A percentile compares a stretch with the other conserved stretches of the same genome.
These are phyloP conservation scores for Xylaria nigripes DNA, from an alignment of 495 filamentous ascomycete species.

Conservation along the genomic window DNA sequence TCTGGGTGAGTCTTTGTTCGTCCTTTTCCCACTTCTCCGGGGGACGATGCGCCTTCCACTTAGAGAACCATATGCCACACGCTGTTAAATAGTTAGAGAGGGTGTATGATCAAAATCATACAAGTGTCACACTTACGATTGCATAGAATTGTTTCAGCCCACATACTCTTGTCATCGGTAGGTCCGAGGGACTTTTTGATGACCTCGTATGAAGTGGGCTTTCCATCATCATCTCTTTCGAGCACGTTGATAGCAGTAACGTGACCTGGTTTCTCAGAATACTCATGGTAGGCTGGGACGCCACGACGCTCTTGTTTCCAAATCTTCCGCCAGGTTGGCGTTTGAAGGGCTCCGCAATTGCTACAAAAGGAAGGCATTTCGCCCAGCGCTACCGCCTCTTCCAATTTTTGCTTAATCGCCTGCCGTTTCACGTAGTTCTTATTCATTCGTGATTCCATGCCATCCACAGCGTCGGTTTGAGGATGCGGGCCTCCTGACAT, in stretches of 20 bases:
- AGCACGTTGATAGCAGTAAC: slow-evolving; percentile 59
- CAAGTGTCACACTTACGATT: slow-evolving; percentile 57
- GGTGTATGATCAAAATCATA: background rate
- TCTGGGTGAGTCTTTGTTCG: slow-evolving; percentile 40
- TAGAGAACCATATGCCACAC: slow-evolving; percentile 89
- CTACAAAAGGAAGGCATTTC: slow-evolving; percentile 76
- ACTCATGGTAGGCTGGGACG: slow-evolving; percentile 50
- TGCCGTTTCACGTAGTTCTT: slow-evolving; percentile 51
- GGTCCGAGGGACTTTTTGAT: slow-evolving; percentile 66
- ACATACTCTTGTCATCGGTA: slow-evolving; percentile 53
- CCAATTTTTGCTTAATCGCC: slow-evolving; percentile 54
- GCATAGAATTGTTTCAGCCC: slow-evolving; percentile 66
- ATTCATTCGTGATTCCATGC: slow-evolving; percentile 27
- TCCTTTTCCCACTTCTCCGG: slow-evolving; percentile 73
- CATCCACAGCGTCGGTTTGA: slow-evolving; percentile 25
- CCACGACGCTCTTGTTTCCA: slow-evolving; percentile 63
- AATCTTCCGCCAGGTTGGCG: slow-evolving; percentile 88
- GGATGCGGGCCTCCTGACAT: slow-evolving; percentile 31
- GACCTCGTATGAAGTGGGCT: slow-evolving; percentile 54
- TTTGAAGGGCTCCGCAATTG: slow-evolving; percentile 92
- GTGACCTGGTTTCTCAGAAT: slow-evolving; percentile 56
- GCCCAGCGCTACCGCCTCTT: slow-evolving; percentile 59
- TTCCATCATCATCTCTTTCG: slow-evolving; percentile 50
- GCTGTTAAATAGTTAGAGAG: slow-evolving; percentile 34
- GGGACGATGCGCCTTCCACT: slow-evolving; percentile 77